Evolutionary conservation across 73 alveolate species (phyloP), one percentile per base, ranked within the genome.

Genomic region (Paramecium sonneborni): DNA sequence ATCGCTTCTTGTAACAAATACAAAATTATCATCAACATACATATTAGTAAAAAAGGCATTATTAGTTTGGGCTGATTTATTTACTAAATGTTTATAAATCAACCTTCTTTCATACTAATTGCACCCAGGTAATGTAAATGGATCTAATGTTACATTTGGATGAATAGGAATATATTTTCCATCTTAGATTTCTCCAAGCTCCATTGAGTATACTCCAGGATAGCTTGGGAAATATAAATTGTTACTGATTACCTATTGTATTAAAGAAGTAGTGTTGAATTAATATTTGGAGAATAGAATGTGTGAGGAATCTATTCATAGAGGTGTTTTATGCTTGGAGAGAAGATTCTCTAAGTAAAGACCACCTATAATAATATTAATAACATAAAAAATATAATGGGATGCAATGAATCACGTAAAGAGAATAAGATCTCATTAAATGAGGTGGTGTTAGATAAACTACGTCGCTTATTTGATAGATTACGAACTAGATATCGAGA

Each of bases 341-440:
- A 9, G 21, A 62, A 30, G 44, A 15, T 6, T 30, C 84, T 62
- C 1, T 62, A 15, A 26, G 41, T 32, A 6, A 62, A 26, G 26
- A 26, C 46, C 24, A 62, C 26, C 39, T 26, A 30, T 32, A 62
- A 21, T 26, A 62, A 30, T 62, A 62, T 6, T 30, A 62, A 62
- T 62, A 62, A 32, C 46, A 62, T 62, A 23, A 30, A 62, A n/a
- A 52, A 52, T 18, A 26, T 62, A 72, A 72, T 72, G 86, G 86
- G 86, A 38, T 72, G 86, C 86, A 72, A 72, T 38, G 86, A 72
- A 72, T 72, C 86, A 35, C 38, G 86, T 20, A 72, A 72, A 41
- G 86, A 72, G 57, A 72, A 72, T 72, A 72, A 72, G 86, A 72
- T 72, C 55, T 32, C 86, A 34, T 38, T 72, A 72, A 72, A 72